Evolutionary conservation across 2,329 filamentous ascomycete genomes (phyloP), one percentile per base, ranked within the genome.

Genomic region (Rhinocladiella similis): DNA sequence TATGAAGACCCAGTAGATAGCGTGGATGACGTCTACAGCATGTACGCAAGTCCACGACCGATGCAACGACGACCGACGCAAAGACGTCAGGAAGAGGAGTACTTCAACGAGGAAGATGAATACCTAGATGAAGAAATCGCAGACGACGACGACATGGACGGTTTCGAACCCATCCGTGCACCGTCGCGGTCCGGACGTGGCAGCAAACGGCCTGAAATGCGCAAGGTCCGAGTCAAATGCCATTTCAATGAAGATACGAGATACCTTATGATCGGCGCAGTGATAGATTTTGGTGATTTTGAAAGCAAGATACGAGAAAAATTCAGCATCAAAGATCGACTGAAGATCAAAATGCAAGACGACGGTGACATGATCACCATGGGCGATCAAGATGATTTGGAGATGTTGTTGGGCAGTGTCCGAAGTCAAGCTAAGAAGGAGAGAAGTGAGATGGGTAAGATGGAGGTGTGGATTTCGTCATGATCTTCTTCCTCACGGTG

Each of bases 311-410:
- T 99, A 57, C 83, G 88, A 46, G 88, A 91, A 61, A 99, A 99
- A 75, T 96, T 97, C 68, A 86, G 83, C 13, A 79, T 97, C 61
- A 68, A 66, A 33, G 66, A 67, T 54, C 78, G 83, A 53, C 77
- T 87, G 60, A 84, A 84, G 55, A 93, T 97, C 77, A 95, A 92
- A 80, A 87, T 97, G 73, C 94, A 94, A 78, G 94, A 97, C 65
- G 57, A 61, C 43, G 89, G 88, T 2, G 93, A 97, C 68, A 93
- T 97, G 89, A 95, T 99, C 68, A 97, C 93, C 29, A 88, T 99
- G 84, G 91, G 89, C 27, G 94, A 99, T 72, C 90, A 97, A 72
- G 94, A 99, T 68, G 94, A 99, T 75, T 75, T 97, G 61, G 92
- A 97, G 49, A 89, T 97, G 85, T 86, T 90, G 25, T 80, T 97